phyloP scores from a whole-genome alignment of 306 rosid species.

The cucumber (Cucumis sativus) region Cucumber_9930_V3 NC_026661.2:2553001-2553500 shows the following conservation, averaged over 20 bases:
- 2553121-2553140: conserved; percentile 46
- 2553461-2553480: neutral
- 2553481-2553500: conserved; percentile 53
- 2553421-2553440: conserved; percentile 18
- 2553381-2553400: no score
- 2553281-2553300: conserved; percentile 14
- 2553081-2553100: conserved; percentile 42
- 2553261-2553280: conserved; percentile 3
- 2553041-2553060: conserved; percentile 45
- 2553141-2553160: no score
- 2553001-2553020: conserved; percentile 13
- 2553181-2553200: no score
- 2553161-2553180: no score
- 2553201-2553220: conserved; percentile 30
- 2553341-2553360: neutral
- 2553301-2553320: no score
- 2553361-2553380: neutral
- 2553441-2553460: conserved; percentile 12
- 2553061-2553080: conserved; percentile 50
- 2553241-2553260: no score
- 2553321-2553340: conserved; percentile 29
- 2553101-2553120: conserved; percentile 25
- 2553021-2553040: conserved; percentile 66
- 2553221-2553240: conserved; percentile 17
- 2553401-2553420: neutral